Conservation (phyloP, 2,329 filamentous ascomycete genomes). For the Cordyceps tenuipes region DNA sequence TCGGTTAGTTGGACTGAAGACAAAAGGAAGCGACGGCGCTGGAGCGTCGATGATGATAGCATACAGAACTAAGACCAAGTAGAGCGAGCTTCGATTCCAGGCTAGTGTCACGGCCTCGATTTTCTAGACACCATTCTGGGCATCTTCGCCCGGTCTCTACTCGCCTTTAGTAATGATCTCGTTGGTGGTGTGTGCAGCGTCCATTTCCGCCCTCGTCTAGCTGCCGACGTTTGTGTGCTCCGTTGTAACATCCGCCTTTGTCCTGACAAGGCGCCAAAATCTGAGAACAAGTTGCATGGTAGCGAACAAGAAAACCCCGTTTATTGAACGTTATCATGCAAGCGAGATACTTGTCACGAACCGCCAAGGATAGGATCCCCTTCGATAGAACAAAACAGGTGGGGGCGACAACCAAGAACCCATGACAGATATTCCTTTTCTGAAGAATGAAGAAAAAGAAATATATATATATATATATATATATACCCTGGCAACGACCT, state of each 20-base stretch:
- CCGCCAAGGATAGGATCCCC: background rate
- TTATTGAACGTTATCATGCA: background rate
- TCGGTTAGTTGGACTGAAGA: background rate
- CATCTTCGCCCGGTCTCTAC: background rate
- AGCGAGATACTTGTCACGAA: background rate
- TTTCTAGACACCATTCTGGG: background rate
- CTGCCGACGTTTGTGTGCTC: background rate
- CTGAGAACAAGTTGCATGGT: background rate
- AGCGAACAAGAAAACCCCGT: background rate
- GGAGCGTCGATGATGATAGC: background rate
- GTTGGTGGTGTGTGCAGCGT: background rate
- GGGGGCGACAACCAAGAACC: background rate
- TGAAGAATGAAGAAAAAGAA: background rate
- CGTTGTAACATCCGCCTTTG: background rate
- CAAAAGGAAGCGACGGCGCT: background rate
- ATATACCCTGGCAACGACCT: background rate
- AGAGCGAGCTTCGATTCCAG: background rate
- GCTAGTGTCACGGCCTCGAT: conserved; percentile 1
- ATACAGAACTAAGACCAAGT: background rate
- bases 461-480: no score
- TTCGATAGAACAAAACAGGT: background rate
- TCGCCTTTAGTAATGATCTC: background rate
- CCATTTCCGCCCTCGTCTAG: background rate
- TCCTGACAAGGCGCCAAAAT: background rate
- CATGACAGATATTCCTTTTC: no score